Percentiles rank a stretch among this genome's conserved stretches.
Evolutionary conservation across 1,284 basidiomycete species (phyloP).

Genomic region (Irpex sp.): DNA sequence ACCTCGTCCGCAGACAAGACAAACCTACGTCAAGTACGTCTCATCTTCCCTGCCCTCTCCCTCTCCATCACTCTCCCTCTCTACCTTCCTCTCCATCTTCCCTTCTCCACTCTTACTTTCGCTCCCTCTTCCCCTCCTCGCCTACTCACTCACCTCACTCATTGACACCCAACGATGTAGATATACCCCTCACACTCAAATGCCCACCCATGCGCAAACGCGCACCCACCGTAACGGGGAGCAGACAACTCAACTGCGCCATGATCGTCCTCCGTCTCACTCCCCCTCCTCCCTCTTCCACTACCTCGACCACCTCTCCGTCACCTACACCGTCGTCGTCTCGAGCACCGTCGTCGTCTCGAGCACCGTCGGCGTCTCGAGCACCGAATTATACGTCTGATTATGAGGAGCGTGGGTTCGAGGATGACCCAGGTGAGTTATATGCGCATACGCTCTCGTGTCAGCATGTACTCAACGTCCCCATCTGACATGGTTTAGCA

Average conservation of each 20-base stretch:
- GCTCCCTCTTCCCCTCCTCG: neutral
- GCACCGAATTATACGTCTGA: slow-evolving; percentile 7
- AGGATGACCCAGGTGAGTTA: neutral
- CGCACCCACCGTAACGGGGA: slow-evolving; percentile 19
- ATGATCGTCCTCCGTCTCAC: slow-evolving; percentile 24
- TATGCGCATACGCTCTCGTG: neutral
- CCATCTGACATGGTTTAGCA: too few species aligned
- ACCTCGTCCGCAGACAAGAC: slow-evolving; percentile 44
- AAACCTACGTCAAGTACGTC: slow-evolving; percentile 13
- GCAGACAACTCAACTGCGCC: slow-evolving; percentile 22
- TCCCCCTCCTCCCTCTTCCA: slow-evolving; percentile 13
- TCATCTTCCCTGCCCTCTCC: too few species aligned
- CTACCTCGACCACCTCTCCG: too few species aligned
- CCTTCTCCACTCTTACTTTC: too few species aligned
- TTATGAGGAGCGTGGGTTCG: slow-evolving; percentile 8
- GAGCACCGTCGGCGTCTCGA: slow-evolving; percentile 9
- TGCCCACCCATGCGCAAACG: slow-evolving; percentile 28
- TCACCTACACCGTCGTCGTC: too few species aligned
- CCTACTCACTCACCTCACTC: too few species aligned
- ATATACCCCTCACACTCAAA: slow-evolving; percentile 25
- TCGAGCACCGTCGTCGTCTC: slow-evolving; percentile 4
- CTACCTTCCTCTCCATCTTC: too few species aligned
- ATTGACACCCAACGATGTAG: slow-evolving; percentile 8
- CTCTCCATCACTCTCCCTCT: too few species aligned
- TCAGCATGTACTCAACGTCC: neutral